phyloP scores from a whole-genome alignment of 2,329 filamentous ascomycete genomes.

The Aciculosporium take region DNA sequence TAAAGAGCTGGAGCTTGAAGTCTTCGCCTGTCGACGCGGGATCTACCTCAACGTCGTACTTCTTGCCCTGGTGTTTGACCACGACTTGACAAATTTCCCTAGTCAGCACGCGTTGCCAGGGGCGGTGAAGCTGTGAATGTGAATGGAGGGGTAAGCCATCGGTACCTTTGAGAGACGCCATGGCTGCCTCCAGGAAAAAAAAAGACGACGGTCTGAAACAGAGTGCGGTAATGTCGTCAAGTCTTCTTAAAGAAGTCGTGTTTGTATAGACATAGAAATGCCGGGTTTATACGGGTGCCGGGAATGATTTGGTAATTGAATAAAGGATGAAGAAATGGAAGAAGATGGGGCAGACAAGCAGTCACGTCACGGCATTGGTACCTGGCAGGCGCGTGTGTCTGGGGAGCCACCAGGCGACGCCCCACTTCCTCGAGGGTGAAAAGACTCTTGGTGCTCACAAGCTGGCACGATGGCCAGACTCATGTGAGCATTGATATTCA shows the following conservation, averaged over 20 bases:
- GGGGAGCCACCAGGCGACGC: neutral
- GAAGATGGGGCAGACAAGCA: neutral
- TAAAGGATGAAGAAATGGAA: neutral
- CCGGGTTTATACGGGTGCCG: neutral
- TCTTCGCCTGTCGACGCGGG: conserved; percentile 71
- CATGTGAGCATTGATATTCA: too few species aligned
- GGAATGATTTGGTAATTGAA: neutral
- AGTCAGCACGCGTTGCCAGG: conserved; percentile 9
- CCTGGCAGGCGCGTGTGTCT: neutral
- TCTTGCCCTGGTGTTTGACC: conserved; percentile 91
- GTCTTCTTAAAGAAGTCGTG: neutral
- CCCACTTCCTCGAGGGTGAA: neutral
- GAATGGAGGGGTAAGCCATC: conserved; percentile 13
- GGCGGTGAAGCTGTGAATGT: neutral
- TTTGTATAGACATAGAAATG: neutral
- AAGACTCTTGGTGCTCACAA: too few species aligned
- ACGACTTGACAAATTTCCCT: conserved; percentile 42
- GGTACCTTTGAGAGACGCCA: conserved; percentile 45
- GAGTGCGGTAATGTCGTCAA: neutral
- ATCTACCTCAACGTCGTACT: conserved; percentile 88
- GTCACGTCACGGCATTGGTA: conserved; percentile 3
- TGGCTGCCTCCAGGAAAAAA: neutral
- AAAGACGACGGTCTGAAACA: neutral
- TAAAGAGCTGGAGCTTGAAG: conserved; percentile 92
- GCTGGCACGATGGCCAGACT: too few species aligned